Base-by-base conservation (phyloP, 2,329 filamentous ascomycete species). In the Achaetomium macrosporum region DNA sequence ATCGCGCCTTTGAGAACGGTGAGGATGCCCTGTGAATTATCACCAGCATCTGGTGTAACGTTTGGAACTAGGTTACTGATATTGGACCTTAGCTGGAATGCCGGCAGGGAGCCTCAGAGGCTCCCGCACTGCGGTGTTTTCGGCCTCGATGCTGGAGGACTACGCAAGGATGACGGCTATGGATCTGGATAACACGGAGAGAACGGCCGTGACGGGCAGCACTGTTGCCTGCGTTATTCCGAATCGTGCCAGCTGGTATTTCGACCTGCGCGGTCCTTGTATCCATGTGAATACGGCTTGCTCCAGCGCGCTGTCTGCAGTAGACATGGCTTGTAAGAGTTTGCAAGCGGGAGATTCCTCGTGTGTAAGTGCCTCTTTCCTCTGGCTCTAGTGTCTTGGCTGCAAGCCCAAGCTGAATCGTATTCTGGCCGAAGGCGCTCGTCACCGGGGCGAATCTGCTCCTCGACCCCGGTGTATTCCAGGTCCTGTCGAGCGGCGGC, bases 401-500 rank as follows among this genome's bases (percentile, higher is more conserved):
- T 25, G 25, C 25, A 25, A 25, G 25, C 25, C 25, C 25, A 25
- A 25, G 25, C 25, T 25, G 60, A 63, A 51, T 62, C 57, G 6
- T 60, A 63, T 20, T 47, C 54, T 25, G 25, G 25, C 25, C 25
- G 25, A 4, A 25, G 42, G 61, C 61, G 46, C 52, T 63, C 9
- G 60, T 63, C 11, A 60, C 51, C 2, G 60, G 59, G 1, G 55
- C 59, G 1, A 59, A 63, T 20, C 47, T 61, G 11, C 61, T 62
- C 44, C 60, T 57, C 0, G 55, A 63, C 15, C 60, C 61, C 15
- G 61, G 61, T 42, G 52, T 62, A 39, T 62, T 25, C 25, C 25
- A 59, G 60, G 61, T 62, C n/a, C 62, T 60, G 15, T 62, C 62
- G 60, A 56, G 42, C 33, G 61, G 60, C 50, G 54, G 62, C n/a